Base-by-base conservation (phyloP, 768 basidiomycete genomes). In the Butyriboletus loyo region DNA sequence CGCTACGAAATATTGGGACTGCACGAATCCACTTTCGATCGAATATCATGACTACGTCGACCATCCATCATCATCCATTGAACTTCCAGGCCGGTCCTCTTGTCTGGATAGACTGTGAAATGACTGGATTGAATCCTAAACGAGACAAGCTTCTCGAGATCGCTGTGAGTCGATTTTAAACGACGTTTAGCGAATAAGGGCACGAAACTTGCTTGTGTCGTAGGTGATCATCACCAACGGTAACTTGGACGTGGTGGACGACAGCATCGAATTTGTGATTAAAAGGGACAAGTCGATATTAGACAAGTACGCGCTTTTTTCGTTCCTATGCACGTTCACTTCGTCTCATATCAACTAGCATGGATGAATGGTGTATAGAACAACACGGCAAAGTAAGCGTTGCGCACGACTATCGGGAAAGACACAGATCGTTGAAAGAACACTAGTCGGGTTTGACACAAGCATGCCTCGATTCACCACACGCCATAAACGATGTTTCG, bases 141-240 rank as follows among this genome's bases (percentile, higher is more conserved):
- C 46, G 24, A 25, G 46, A 46, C 46, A 46, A 35, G 13, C 46
- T 46, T 27, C 66, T 93, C 3, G 93, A 96, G 69, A 87, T 95
- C 63, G 88, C 87, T 11, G 88, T 64, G 40, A 44, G 64, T 52
- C 1, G 17, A 44, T 22, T 10, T 17, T 21, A 15, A 11, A 6
- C 19, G 6, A 25, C 19, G 25, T 22, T 4, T 6, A 1, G 14
- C 25, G 15, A 32, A 46, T 5, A 9, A 5, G 1, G 25, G 19
- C 4, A 21, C 25, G 27, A 32, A 25, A 17, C 11, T 1, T n/a
- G 11, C n/a, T 5, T 19, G 4, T 9, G 14, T 42, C 30, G 17
- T 65, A 93, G 77, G 91, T 96, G 35, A 72, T 97, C 31, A 89
- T 98, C 53, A 96, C 94, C 2, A 78, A 96, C 60, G 92, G 92